Conservation (phyloP, 148 eudicot species). For the Pouteria glomerata region DNA sequence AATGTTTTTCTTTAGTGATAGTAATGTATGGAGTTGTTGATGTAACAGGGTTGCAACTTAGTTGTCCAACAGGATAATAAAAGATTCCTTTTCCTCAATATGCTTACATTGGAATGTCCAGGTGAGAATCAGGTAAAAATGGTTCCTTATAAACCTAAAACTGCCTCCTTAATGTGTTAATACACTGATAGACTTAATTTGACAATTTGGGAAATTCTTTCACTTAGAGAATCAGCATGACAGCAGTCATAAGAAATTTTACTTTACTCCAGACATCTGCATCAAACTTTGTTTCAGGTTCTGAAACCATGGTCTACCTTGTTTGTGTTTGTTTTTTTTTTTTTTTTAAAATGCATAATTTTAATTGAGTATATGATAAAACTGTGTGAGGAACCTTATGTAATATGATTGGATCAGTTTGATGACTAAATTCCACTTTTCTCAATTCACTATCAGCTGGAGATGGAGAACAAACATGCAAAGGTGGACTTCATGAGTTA, state of each 20-base stretch:
- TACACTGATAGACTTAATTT: background rate
- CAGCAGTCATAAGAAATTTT: background rate
- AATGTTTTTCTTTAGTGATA: background rate
- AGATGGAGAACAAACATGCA: constrained; percentile 20
- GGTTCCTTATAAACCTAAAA: constrained; percentile 1
- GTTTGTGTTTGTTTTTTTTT: background rate
- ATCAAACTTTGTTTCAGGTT: background rate
- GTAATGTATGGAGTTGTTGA: constrained; percentile 11
- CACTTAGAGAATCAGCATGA: background rate
- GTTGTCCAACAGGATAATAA: constrained; percentile 59
- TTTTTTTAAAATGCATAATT: background rate
- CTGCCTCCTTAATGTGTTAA: background rate
- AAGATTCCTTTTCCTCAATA: constrained; percentile 74
- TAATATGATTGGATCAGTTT: background rate
- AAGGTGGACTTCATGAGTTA: constrained; percentile 46
- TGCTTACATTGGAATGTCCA: constrained; percentile 61
- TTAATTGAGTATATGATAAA: background rate
- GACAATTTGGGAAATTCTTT: background rate
- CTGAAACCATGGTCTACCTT: background rate
- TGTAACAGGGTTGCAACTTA: constrained; percentile 86
- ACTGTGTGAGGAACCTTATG: background rate
- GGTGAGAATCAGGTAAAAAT: constrained; percentile 45
- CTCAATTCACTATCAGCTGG: constrained; percentile 23
- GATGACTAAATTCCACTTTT: background rate
- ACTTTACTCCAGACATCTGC: background rate